Evolutionary conservation across 2,329 filamentous ascomycete genomes (phyloP), one percentile per base, ranked within the genome.

Genomic region (Sporothrix humicola): DNA sequence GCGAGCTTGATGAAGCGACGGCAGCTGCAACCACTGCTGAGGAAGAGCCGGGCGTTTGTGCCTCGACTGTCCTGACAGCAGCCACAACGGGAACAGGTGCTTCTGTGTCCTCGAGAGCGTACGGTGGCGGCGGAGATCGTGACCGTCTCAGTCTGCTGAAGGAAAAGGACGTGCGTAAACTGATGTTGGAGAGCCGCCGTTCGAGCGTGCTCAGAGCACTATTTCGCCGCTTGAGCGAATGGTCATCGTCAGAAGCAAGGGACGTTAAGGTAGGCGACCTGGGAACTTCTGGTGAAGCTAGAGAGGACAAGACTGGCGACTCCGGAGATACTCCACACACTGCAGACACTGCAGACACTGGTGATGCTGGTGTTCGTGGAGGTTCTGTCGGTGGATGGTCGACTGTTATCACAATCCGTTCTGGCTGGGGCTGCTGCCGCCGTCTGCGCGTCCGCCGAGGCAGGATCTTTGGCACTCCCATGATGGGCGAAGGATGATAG

Each of bases 91-190:
- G 48, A 17, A n/a, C 48, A 7, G 31, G 31, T 52, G 48, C 48
- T 7, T 15, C 20, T 23, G 20, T 20, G 4, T 56, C 52, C 23
- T 56, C 20, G 7, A 42, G 58, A 13, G 70, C n/a, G 20, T 72
- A 72, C 20, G 70, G 70, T 12, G 70, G 70, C 13, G 70, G 70
- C 6, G 70, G 70, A 7, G 70, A 72, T 48, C 59, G 70, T 17
- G 70, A 20, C 7, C 70, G 70, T 48, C 58, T 42, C n/a, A 44
- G 2, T 50, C 48, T 52, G 46, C 31, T 17, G 26, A 66, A 46
- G 2, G 59, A 44, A 46, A 66, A 46, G 2, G 59, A 44, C 10
- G 59, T 8, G 59, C 70, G 70, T 8, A 72, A 58, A 31, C 59
- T 46, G 31, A 72, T n/a, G n/a, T 31, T 52, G 1, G 46, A 31